Conservation (phyloP, 1,284 basidiomycete genomes). For the Trametes versicolor region DNA sequence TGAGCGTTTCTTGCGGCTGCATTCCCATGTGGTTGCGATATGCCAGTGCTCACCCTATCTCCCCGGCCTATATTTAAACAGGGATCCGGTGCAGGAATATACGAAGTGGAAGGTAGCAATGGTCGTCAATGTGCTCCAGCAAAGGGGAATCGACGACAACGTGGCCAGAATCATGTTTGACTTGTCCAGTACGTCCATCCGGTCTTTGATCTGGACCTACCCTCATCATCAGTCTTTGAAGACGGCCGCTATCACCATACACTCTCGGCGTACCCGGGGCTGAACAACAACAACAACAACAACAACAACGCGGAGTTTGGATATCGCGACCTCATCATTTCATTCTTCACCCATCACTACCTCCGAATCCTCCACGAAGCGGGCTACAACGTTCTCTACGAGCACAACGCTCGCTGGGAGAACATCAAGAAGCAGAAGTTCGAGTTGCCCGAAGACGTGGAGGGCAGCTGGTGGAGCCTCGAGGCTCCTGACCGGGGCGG, state of each 20-base stretch:
- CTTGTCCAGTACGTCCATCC: conserved; percentile 37
- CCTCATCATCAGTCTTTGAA: conserved; percentile 21
- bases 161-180: conserved; percentile 40
- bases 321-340: conserved; percentile 38
- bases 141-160: conserved; percentile 35
- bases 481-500: conserved; percentile 23
- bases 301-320: conserved; percentile 32
- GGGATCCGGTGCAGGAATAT: conserved; percentile 27
- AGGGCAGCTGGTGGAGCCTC: conserved; percentile 26
- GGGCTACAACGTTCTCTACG: conserved; percentile 42
- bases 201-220: neutral
- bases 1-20: conserved; percentile 23
- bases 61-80: conserved; percentile 8
- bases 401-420: conserved; percentile 36
- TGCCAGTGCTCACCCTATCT: neutral
- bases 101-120: conserved; percentile 44
- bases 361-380: conserved; percentile 41
- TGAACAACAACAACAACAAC: too few relatives aligned
- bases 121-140: conserved; percentile 42
- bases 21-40: neutral
- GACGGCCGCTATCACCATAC: conserved; percentile 42
- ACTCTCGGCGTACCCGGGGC: conserved; percentile 39
- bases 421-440: conserved; percentile 23
- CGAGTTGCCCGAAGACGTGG: conserved; percentile 20
- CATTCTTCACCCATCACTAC: conserved; percentile 43